Percentiles rank a stretch among this genome's conserved stretches.
These are phyloP conservation scores for Edaphochlamys debaryana DNA, from an alignment of 139 green algal species.

Conservation along the genomic window DNA sequence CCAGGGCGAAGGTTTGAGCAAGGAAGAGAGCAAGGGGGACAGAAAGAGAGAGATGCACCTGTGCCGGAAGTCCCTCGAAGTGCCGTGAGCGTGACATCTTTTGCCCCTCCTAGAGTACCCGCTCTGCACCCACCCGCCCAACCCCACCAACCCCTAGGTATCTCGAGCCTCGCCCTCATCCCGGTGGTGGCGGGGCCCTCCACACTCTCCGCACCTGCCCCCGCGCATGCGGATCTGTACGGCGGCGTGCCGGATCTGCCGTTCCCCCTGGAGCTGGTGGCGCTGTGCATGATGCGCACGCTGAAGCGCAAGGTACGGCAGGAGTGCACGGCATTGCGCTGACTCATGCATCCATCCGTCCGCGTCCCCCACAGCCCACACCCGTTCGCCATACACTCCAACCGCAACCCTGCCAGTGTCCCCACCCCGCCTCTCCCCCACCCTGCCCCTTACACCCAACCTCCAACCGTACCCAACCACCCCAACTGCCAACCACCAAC, in stretches of 20 bases:
- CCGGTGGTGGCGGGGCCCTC: not conserved
- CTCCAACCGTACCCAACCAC: not conserved
- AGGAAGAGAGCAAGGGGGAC: too few relatives aligned
- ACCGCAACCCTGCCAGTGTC: too few relatives aligned
- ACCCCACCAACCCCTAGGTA: not conserved
- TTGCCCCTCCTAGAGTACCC: too few relatives aligned
- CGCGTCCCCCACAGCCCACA: too few relatives aligned
- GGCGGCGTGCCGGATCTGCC: constrained; percentile 48
- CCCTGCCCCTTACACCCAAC: not conserved
- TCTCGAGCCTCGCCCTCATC: constrained; percentile 40
- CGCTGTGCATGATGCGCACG: constrained; percentile 62
- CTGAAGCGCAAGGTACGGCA: constrained; percentile 47
- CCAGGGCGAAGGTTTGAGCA: too few relatives aligned
- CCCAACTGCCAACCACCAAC: not conserved
- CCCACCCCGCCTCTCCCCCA: not conserved
- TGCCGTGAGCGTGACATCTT: too few relatives aligned
- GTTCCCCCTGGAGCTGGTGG: constrained; percentile 61
- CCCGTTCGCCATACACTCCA: too few relatives aligned
- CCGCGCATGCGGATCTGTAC: constrained; percentile 41
- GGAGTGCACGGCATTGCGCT: constrained; percentile 2
- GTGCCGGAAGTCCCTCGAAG: too few relatives aligned
- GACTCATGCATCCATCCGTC: too few relatives aligned
- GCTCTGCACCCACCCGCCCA: not conserved
- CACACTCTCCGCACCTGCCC: not conserved
- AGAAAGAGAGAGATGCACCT: not conserved